Percentiles rank a stretch among this genome's conserved stretches.
phyloP scores from a whole-genome alignment of 768 basidiomycete genomes.

The Lactifluus echinatus region DNA sequence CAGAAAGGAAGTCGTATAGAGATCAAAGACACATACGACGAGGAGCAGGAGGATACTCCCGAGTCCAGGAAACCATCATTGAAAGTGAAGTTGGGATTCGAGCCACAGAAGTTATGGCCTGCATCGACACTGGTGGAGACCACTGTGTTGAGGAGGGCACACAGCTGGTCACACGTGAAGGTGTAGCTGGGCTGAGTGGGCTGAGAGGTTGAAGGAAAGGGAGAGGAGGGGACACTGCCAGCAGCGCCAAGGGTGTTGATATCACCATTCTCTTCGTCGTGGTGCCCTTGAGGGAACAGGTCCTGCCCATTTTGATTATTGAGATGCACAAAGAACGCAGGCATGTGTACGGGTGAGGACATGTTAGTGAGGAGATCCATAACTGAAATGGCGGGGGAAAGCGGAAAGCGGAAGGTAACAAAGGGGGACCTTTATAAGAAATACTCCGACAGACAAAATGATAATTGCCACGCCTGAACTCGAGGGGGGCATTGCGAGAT shows the following conservation, averaged over 20 bases:
- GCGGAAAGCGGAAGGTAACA: neutral
- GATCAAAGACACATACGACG: neutral
- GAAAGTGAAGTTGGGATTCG: neutral
- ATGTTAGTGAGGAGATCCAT: neutral
- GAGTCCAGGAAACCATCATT: neutral
- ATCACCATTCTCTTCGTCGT: neutral
- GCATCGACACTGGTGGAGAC: neutral
- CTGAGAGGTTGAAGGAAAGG: neutral
- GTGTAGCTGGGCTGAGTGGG: neutral
- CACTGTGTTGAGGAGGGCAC: neutral
- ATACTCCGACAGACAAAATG: neutral
- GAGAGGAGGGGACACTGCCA: constrained; percentile 1
- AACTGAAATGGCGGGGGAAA: neutral
- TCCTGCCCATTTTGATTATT: neutral
- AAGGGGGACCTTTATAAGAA: neutral
- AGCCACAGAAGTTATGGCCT: neutral
- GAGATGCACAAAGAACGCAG: neutral
- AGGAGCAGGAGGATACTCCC: neutral
- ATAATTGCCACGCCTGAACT: neutral
- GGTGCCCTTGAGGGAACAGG: neutral
- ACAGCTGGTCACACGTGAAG: neutral
- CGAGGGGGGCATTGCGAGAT: neutral
- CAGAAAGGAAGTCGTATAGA: neutral
- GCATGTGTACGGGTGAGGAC: neutral
- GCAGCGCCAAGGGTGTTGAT: neutral